Evolutionary conservation across 2,329 filamentous ascomycete genomes (phyloP).

Genomic region (Colletotrichum sp.): DNA sequence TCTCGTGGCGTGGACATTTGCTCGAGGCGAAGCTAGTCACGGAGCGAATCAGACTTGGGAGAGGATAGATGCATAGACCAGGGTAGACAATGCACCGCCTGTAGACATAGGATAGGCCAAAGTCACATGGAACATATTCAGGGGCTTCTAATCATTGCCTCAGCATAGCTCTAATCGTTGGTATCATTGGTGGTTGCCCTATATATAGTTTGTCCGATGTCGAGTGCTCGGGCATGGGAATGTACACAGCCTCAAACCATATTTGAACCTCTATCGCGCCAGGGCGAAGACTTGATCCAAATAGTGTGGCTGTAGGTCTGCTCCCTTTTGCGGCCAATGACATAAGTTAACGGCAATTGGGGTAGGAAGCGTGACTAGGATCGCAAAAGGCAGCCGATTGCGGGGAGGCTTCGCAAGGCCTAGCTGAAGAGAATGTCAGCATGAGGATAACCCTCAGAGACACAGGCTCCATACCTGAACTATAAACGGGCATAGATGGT

Average conservation of each 20-base stretch:
- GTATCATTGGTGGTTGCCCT: neutral
- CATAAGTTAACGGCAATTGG: neutral
- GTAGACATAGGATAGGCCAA: neutral
- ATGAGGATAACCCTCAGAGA: neutral
- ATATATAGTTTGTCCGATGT: neutral
- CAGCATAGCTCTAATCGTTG: neutral
- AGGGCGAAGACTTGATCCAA: neutral
- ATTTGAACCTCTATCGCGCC: neutral
- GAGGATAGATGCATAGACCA: neutral
- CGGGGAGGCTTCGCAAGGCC: neutral
- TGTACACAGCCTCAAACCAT: neutral
- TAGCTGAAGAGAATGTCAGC: neutral
- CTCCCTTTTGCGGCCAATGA: neutral
- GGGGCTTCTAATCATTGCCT: neutral
- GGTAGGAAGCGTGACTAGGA: neutral
- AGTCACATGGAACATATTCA: neutral
- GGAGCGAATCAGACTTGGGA: neutral
- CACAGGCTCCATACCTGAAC: neutral
- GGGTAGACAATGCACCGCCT: neutral
- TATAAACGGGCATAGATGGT: neutral
- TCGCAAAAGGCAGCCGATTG: fast-evolving
- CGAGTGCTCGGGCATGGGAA: neutral
- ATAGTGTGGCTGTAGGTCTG: neutral
- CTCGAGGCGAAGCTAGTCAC: neutral
- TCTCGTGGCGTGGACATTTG: neutral